These are phyloP conservation scores for Leishmania guyanensis DNA, from an alignment of 208 protist species.

Conservation along the genomic window DNA sequence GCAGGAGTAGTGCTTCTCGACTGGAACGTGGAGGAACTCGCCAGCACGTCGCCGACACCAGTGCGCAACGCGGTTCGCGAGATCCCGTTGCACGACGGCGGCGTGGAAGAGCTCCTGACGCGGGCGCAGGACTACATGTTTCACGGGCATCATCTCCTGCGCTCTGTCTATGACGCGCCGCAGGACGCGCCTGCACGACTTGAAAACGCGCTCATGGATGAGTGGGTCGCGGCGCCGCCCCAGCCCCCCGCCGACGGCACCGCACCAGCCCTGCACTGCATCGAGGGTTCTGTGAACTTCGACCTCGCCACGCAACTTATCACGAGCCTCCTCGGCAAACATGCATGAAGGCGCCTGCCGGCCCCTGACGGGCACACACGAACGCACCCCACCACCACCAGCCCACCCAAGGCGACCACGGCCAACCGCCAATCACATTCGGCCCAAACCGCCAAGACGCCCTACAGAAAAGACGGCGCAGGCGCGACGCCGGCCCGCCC, in stretches of 20 bases:
- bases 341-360: not conserved
- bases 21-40: conserved; percentile 43
- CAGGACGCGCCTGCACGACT: conserved; percentile 16
- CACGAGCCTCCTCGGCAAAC: conserved; percentile 12
- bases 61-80: conserved; percentile 7
- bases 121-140: conserved; percentile 35
- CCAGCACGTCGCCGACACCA: not conserved
- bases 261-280: conserved; percentile 26
- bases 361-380: not conserved
- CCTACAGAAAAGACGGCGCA: not conserved
- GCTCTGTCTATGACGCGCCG: conserved; percentile 44
- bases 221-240: conserved; percentile 5
- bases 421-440: too few species aligned
- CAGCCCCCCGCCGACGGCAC: not conserved
- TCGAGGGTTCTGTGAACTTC: conserved; percentile 41
- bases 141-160: conserved; percentile 49
- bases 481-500: not conserved
- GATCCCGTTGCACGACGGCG: conserved; percentile 22
- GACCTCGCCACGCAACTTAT: conserved; percentile 26
- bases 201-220: not conserved
- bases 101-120: conserved; percentile 20
- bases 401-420: not conserved
- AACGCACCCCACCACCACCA: not conserved
- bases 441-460: not conserved
- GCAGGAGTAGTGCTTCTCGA: conserved; percentile 64